Base-by-base conservation (phyloP, 1,139 yeast species). In the Suhomyces wounanorum region DNA sequence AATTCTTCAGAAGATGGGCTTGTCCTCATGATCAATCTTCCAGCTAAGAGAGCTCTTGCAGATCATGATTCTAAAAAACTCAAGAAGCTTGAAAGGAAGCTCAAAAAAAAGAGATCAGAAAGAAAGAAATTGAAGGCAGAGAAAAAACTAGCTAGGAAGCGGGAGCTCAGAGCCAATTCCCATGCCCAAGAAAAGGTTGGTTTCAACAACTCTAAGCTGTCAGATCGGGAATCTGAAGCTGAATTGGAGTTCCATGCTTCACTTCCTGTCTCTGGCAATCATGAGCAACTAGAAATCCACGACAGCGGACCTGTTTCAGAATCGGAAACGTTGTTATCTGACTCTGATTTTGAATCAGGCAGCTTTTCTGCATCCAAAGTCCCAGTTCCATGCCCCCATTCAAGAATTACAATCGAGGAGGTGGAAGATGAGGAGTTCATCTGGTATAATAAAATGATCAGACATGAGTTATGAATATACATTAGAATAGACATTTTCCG, bases 21-120 rank as follows among this genome's bases (percentile, higher is more conserved):
- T 18, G 11, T 33, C 4, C 11, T 33, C 10, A 7, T 33, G 6
- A 33, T 33, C 18, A 10, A 33, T 79, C 79, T 17, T 73, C 72
- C 59, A 40, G 40, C 16, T 3, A 38, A 16, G 13, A 21, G 26
- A 33, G 21, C 26, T 30, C 26, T 14, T 47, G 48, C 6, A n/a
- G 37, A 14, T 14, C 13, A 11, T 43, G 25, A 43, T 28, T 40
- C 47, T 25, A 47, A 33, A 31, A 52, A 43, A 21, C 45, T 35
- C 26, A 48, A 43, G 28, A 51, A 36, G 33, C 49, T 48, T 11
- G 51, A 51, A 38, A 48, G 39, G 37, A 39, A 44, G 17, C 30
- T 44, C 21, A 44, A 33, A 13, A 44, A 31, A 37, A 30, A 31
- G 23, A 48, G 44, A 40, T 18, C 38, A n/a, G 42, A 47, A 16